phyloP scores from a whole-genome alignment of 129 eudicot genomes.

The Chrysanthemum makinoi region DNA sequence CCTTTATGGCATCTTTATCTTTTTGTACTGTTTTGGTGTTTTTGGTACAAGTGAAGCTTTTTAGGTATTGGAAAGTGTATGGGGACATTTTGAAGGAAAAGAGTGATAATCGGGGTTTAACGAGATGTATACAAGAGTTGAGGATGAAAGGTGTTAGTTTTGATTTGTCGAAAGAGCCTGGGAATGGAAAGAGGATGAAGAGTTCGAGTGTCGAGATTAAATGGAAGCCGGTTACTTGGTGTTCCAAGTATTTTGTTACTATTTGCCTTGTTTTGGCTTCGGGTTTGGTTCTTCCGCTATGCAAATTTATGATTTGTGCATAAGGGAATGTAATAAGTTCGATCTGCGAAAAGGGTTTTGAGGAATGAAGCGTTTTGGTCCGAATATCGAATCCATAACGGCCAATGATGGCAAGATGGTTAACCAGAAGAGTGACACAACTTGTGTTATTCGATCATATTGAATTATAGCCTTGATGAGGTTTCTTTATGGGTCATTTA shows the following conservation, averaged over 20 bases:
- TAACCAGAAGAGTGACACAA: constrained; percentile 28
- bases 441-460: constrained; percentile 34
- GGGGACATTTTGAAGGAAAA: constrained; percentile 52
- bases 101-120: constrained; percentile 53
- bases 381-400: constrained; percentile 20
- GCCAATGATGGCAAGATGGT: neutral
- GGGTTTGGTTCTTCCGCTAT: constrained; percentile 52
- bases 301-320: constrained; percentile 60
- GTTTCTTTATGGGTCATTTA: neutral
- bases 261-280: constrained; percentile 54
- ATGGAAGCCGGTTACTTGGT: constrained; percentile 79
- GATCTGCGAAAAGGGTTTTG: neutral
- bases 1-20: constrained; percentile 43
- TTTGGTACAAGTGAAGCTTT: constrained; percentile 65
- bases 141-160: constrained; percentile 86
- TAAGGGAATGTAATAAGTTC: neutral
- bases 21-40: constrained; percentile 48
- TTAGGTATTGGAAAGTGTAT: constrained; percentile 66
- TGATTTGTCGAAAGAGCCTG: constrained; percentile 67
- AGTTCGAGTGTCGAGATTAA: constrained; percentile 91
- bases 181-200: constrained; percentile 58
- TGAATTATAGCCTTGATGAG: constrained; percentile 8
- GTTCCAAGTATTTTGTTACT: constrained; percentile 45
- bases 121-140: constrained; percentile 65
- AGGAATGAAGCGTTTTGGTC: constrained; percentile 51